Evolutionary conservation across 1,284 basidiomycete species (phyloP).

Genomic region (Schizophyllum amplum): DNA sequence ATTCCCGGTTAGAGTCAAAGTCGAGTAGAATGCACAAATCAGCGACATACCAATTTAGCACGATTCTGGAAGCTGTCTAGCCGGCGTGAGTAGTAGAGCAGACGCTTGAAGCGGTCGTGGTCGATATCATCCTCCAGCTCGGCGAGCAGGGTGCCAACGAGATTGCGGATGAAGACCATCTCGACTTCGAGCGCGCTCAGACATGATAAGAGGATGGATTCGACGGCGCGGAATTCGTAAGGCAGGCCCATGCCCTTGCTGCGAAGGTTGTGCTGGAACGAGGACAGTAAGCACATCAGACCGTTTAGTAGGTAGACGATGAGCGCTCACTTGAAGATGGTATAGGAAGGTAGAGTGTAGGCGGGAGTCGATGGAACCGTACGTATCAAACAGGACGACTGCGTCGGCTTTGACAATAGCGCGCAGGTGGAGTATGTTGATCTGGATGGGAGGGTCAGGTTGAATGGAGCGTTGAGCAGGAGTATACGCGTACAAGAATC

Average conservation of each 20-base stretch:
- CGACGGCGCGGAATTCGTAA: conserved; percentile 83
- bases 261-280: conserved; percentile 68
- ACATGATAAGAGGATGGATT: conserved; percentile 84
- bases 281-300: conserved; percentile 10
- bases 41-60: conserved; percentile 58
- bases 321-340: conserved; percentile 68
- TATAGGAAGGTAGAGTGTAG: conserved; percentile 84
- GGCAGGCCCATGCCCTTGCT: conserved; percentile 57
- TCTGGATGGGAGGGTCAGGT: conserved; percentile 29
- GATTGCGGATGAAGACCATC: conserved; percentile 82
- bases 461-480: conserved; percentile 3
- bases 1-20: conserved; percentile 5
- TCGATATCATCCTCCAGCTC: conserved; percentile 92
- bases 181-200: conserved; percentile 88
- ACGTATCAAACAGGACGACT: conserved; percentile 89
- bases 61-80: conserved; percentile 84
- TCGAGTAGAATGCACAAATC: background rate
- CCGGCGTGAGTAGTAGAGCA: conserved; percentile 85
- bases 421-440: conserved; percentile 92
- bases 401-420: conserved; percentile 91
- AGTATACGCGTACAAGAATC: conserved; percentile 56
- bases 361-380: conserved; percentile 77
- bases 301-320: conserved; percentile 2
- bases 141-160: conserved; percentile 82
- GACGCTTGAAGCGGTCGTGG: conserved; percentile 82